Base-by-base conservation (phyloP, 2,329 filamentous ascomycete genomes). In the Teratosphaeria viscida region DNA sequence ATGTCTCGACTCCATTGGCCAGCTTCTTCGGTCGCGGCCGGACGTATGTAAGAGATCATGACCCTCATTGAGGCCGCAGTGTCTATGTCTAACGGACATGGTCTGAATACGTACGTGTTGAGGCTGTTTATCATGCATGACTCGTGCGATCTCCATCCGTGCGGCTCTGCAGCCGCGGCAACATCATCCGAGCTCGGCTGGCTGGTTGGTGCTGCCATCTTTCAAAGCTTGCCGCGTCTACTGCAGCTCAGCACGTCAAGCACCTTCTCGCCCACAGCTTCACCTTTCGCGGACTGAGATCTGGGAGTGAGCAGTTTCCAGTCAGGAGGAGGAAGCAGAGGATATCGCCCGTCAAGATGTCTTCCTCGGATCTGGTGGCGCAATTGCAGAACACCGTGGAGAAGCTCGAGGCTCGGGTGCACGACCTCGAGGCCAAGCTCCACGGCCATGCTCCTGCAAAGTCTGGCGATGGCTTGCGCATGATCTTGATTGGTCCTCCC, bases 401-500 rank as follows among this genome's bases (percentile, higher is more conserved):
- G 74, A 84, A 85, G 78, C 87, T 99, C 69, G 91, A 97, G 78
- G 80, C 84, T 73, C 88, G 92, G 72, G 88, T 99, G 70, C 86
- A 88, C 76, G 83, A 89, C 72, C 84, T 99, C 67, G 94, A 99
- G 77, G 77, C 82, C 72, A 85, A 85, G 73, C 80, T 94, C 61
- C 72, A 76, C 52, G 75, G 75, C 59, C 65, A 71, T 19, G 58
- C 35, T 52, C 23, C 26, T 23, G n/a, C 57, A 11, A 23, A 26
- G 57, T 65, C 66, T 54, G 63, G 66, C 29, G 68, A 72, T 67
- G 83, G 88, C 72, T 84, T 99, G 77, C 88, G 94, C 78, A 95
- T 99, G 89, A 91, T 99, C 71, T 81, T 99, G 72, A 97, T 99
- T 80, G 94, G 94, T 43, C 94, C 94, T 73, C 94, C 94, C 60